Base-by-base conservation (phyloP, 2,329 filamentous ascomycete species). In the Pseudogymnoascus pannorum region DNA sequence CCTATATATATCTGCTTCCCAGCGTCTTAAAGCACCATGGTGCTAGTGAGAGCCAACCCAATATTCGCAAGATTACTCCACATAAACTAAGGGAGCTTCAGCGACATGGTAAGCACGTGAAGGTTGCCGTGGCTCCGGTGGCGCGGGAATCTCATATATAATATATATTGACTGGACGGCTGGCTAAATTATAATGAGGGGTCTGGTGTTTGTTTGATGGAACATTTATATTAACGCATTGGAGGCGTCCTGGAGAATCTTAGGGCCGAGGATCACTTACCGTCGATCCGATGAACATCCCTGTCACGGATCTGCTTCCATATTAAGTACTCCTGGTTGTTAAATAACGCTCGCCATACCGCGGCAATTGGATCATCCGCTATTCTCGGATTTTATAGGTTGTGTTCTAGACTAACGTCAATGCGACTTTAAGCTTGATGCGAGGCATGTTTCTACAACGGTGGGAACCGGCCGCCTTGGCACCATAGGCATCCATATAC, bases 231-330 rank as follows among this genome's bases (percentile, higher is more conserved):
- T 54, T 54, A 31, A 31, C 8, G 24, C 26, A 31, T 18, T 54
- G 48, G 14, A 54, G 48, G 9, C 48, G n/a, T 9, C 16, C 31
- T 54, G 48, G 26, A 54, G 48, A 54, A 54, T 54, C 26, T 54
- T 54, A 54, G n/a, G 26, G 33, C 48, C 48, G 26, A 54, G 48
- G 48, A 54, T 54, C 48, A 54, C 31, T 54, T 54, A 33, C 48
- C 48, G 48, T 54, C 48, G 48, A 54, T 54, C 48, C 48, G 48
- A 54, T 54, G 26, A 31, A n/a, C 26, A 54, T 18, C 48, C 48
- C 48, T 54, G 48, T 26, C 1, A 6, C 48, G 48, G 48, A 31
- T 54, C 48, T 31, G 48, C 26, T 54, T 54, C 48, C 48, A 54
- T 54, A 54, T 31, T 54, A 31, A 54, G 8, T 54, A 54, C 48